Conservation (phyloP, 106 monocot genomes). For the Dioscorea dumetorum region DNA sequence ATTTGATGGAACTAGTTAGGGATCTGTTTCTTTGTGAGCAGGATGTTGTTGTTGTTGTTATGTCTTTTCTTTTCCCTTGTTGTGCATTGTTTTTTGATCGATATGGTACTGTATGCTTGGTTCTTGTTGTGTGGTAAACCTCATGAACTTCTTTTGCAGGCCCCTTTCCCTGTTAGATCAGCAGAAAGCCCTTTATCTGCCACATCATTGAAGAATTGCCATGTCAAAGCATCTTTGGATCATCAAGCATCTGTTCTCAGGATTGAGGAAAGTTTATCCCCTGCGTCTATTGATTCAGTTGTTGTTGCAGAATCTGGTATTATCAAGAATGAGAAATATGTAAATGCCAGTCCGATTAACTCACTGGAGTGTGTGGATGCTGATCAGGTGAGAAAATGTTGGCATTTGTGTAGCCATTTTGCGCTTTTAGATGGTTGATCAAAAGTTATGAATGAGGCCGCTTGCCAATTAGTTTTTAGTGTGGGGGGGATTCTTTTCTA, state of each 20-base stretch:
- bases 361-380: constrained; percentile 53
- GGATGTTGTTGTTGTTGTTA: not conserved
- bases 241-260: constrained; percentile 52
- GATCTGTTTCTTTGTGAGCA: not conserved
- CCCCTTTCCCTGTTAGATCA: constrained; percentile 35
- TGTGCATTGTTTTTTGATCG: not conserved
- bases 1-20: not conserved
- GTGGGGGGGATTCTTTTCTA: too few species aligned
- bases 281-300: constrained; percentile 78
- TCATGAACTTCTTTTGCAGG: constrained; percentile 23
- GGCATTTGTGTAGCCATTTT: too few species aligned
- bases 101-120: too few species aligned
- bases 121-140: not conserved
- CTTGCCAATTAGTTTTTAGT: too few species aligned
- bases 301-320: constrained; percentile 53
- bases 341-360: constrained; percentile 35
- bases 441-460: too few species aligned
- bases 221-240: constrained; percentile 46
- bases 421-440: too few species aligned
- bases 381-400: constrained; percentile 52
- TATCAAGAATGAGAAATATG: constrained; percentile 47
- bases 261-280: constrained; percentile 76
- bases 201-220: constrained; percentile 43
- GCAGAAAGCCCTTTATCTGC: constrained; percentile 44
- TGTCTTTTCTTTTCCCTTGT: not conserved